Percentiles rank a stretch among this genome's conserved stretches.
These are phyloP conservation scores for Tulasnella sp. DNA, from an alignment of 768 basidiomycete genomes.

Conservation along the genomic window DNA sequence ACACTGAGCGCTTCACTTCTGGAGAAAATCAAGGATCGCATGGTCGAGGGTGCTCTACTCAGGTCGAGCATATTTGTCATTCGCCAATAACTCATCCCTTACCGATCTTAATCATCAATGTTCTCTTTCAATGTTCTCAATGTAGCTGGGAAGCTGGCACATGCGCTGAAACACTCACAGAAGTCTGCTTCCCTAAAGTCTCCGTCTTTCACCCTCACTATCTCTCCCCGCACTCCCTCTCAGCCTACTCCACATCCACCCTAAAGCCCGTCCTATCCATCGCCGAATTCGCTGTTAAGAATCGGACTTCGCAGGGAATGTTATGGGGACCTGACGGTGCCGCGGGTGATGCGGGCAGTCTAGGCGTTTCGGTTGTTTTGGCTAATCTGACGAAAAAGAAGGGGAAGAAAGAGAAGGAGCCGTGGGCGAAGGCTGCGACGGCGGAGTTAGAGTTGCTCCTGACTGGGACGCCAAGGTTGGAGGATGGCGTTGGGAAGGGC, in stretches of 20 bases:
- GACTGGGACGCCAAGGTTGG: slow-evolving; percentile 16
- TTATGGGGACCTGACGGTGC: slow-evolving; percentile 21
- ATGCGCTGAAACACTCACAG: slow-evolving; percentile 21
- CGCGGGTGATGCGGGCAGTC: slow-evolving; percentile 22
- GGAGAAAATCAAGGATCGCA: too few species aligned
- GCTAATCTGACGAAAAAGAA: slow-evolving; percentile 12
- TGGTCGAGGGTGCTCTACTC: too few species aligned
- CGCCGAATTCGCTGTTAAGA: slow-evolving; percentile 8
- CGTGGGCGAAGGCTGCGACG: slow-evolving; percentile 14
- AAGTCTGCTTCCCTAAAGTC: slow-evolving; percentile 22
- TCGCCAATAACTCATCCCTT: too few species aligned
- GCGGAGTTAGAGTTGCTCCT: slow-evolving; percentile 23
- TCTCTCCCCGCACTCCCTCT: not conserved
- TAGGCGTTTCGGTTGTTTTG: slow-evolving; percentile 15
- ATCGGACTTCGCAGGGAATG: slow-evolving; percentile 1
- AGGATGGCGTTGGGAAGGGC: slow-evolving; percentile 5
- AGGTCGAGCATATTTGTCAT: too few species aligned
- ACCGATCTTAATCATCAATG: too few species aligned
- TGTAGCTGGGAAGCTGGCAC: slow-evolving; percentile 24
- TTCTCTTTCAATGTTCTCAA: too few species aligned
- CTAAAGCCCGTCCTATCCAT: slow-evolving; percentile 17
- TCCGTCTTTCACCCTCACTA: slow-evolving; percentile 21
- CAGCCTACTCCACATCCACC: not conserved
- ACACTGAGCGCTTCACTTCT: too few species aligned
- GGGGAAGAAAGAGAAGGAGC: slow-evolving; percentile 4